phyloP scores from a whole-genome alignment of 2,329 filamentous ascomycete species.

The Fusarium robinianum region DNA sequence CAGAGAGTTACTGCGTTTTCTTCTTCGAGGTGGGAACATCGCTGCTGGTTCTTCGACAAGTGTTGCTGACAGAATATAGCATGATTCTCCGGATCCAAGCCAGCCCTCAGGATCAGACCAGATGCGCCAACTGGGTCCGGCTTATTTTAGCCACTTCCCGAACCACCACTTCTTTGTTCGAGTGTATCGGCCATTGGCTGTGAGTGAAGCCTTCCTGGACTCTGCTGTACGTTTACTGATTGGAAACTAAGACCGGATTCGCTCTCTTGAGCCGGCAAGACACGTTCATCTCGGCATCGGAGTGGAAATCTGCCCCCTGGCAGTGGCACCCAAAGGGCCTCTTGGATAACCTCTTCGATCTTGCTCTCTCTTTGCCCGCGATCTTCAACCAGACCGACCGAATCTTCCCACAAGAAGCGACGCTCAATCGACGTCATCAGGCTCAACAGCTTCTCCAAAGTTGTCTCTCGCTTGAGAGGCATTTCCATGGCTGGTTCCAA shows the following conservation, averaged over 20 bases:
- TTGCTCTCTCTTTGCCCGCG: constrained; percentile 51
- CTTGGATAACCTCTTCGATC: constrained; percentile 58
- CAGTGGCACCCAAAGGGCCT: constrained; percentile 54
- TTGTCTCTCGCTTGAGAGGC: constrained; percentile 53
- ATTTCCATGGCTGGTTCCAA: constrained; percentile 54
- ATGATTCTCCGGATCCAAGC: constrained; percentile 48
- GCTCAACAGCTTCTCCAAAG: constrained; percentile 54
- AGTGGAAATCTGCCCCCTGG: constrained; percentile 60
- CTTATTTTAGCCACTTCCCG: constrained; percentile 55
- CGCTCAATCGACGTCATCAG: constrained; percentile 47
- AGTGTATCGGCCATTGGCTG: constrained; percentile 57
- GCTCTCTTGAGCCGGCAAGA: constrained; percentile 55
- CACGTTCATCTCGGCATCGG: constrained; percentile 55
- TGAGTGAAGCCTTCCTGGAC: constrained; percentile 43
- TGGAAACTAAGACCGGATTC: constrained; percentile 46
- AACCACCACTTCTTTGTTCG: constrained; percentile 62
- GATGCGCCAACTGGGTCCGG: constrained; percentile 49
- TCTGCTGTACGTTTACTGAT: constrained; percentile 19
- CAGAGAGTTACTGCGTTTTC: constrained; percentile 54
- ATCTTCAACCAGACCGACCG: constrained; percentile 53
- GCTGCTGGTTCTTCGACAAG: not conserved
- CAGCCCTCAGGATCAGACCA: constrained; percentile 46
- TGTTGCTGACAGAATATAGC: constrained; percentile 41
- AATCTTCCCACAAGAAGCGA: constrained; percentile 46
- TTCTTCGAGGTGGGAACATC: constrained; percentile 55